Percentiles rank a stretch among this genome's conserved stretches.
Conservation (phyloP, 2,329 filamentous ascomycete species). For the Fusarium hainanense region DNA sequence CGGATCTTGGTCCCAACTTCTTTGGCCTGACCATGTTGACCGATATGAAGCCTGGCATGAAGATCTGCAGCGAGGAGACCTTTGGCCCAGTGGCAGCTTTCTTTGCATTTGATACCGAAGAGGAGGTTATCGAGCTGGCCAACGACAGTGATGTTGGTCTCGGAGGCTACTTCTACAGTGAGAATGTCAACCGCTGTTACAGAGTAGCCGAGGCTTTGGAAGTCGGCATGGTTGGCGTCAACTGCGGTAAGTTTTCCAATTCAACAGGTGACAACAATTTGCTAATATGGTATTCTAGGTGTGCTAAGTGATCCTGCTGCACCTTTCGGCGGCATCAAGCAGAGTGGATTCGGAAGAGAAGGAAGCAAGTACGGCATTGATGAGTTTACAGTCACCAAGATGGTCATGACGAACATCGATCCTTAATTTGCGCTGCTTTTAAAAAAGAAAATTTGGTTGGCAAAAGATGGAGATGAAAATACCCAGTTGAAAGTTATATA, state of each 20-base stretch:
- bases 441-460: constrained; percentile 11
- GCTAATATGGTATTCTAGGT: constrained; percentile 37
- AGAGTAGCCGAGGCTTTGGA: constrained; percentile 62
- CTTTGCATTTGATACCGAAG: constrained; percentile 74
- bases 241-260: constrained; percentile 39
- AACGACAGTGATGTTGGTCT: constrained; percentile 75
- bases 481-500: constrained; percentile 26
- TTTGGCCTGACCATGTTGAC: constrained; percentile 76
- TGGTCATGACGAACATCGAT: constrained; percentile 50
- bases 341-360: constrained; percentile 80
- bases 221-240: constrained; percentile 52
- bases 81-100: constrained; percentile 78
- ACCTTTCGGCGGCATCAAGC: constrained; percentile 80
- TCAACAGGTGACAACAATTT: background rate
- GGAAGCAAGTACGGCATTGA: constrained; percentile 78
- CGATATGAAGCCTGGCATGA: constrained; percentile 74
- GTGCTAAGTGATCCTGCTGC: constrained; percentile 64
- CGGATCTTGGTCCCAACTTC: constrained; percentile 73
- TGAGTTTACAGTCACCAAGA: constrained; percentile 78
- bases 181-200: constrained; percentile 53
- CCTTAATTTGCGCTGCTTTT: constrained; percentile 9
- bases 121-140: constrained; percentile 74
- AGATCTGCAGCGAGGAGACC: constrained; percentile 74
- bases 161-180: constrained; percentile 76
- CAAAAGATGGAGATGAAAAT: constrained; percentile 30